Conservation (phyloP, 192 early-diverging fungal species). For the Backusella westeae region DNA sequence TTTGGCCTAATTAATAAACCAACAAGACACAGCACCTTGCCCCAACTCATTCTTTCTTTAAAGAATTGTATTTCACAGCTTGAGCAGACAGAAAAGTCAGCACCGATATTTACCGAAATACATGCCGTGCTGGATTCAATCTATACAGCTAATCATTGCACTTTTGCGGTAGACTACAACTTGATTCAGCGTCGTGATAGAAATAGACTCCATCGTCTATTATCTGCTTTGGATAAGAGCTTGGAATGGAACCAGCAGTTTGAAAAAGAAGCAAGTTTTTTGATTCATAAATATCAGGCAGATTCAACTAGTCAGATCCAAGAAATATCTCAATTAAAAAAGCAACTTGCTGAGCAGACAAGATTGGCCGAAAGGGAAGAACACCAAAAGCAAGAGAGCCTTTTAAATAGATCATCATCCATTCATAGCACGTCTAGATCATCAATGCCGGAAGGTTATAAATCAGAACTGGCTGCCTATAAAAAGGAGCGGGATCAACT, state of each 20-base stretch:
- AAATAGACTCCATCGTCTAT: not conserved
- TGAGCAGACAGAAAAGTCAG: not conserved
- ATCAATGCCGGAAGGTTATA: not conserved
- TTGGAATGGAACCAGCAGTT: not conserved
- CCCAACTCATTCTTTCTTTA: not conserved
- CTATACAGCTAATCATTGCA: not conserved
- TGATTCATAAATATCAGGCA: not conserved
- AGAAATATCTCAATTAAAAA: not conserved
- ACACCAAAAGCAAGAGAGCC: not conserved
- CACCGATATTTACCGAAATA: not conserved
- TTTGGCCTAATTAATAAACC: not conserved
- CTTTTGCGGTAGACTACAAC: not conserved
- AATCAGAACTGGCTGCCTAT: not conserved
- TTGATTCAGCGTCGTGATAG: not conserved
- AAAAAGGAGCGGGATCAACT: not conserved
- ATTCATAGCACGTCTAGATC: not conserved
- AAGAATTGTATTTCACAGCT: not conserved
- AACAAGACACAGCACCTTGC: not conserved
- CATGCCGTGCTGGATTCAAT: not conserved
- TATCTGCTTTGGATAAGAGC: not conserved
- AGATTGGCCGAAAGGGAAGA: not conserved
- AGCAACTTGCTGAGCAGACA: not conserved
- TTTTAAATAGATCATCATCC: not conserved
- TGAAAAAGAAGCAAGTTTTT: not conserved
- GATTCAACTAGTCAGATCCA: not conserved